Percentiles rank a stretch among this genome's conserved stretches.
These are phyloP conservation scores for Candida hispaniensis DNA, from an alignment of 805 yeast genomes.

Conservation along the genomic window DNA sequence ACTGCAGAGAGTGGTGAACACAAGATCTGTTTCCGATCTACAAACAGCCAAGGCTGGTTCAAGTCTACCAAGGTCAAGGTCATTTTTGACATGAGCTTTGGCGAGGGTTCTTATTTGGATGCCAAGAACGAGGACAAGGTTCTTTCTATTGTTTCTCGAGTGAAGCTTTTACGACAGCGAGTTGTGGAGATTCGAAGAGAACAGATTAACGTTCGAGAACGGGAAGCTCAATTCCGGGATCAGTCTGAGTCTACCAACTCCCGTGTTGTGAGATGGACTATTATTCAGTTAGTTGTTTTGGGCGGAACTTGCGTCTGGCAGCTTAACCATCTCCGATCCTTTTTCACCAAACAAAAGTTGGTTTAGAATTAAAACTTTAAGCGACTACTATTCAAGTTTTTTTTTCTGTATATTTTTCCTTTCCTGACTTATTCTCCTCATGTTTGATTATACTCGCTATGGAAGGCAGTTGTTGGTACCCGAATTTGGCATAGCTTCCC, in stretches of 20 bases:
- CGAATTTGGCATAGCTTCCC: constrained; percentile 50
- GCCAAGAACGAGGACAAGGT: constrained; percentile 46
- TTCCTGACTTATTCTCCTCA: no score
- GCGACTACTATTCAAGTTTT: constrained; percentile 2
- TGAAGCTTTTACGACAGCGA: constrained; percentile 46
- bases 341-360: constrained; percentile 81
- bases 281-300: constrained; percentile 59
- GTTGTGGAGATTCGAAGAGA: constrained; percentile 51
- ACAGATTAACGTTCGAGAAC: constrained; percentile 48
- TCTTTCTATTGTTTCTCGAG: constrained; percentile 43
- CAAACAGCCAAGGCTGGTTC: constrained; percentile 44
- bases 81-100: constrained; percentile 59
- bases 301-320: constrained; percentile 65
- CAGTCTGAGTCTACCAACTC: constrained; percentile 66
- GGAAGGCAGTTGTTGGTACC: constrained; percentile 96
- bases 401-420: neutral
- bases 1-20: constrained; percentile 81
- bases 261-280: constrained; percentile 62
- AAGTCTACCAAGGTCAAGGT: constrained; percentile 52
- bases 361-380: constrained; percentile 35
- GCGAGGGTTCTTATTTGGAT: constrained; percentile 56
- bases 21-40: constrained; percentile 63
- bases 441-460: constrained; percentile 62
- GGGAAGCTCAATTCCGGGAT: constrained; percentile 70
- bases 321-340: constrained; percentile 61